Evolutionary conservation across 345 rosid species (phyloP), one percentile per base, ranked within the genome.

Genomic region (Gossypium anomalum): DNA sequence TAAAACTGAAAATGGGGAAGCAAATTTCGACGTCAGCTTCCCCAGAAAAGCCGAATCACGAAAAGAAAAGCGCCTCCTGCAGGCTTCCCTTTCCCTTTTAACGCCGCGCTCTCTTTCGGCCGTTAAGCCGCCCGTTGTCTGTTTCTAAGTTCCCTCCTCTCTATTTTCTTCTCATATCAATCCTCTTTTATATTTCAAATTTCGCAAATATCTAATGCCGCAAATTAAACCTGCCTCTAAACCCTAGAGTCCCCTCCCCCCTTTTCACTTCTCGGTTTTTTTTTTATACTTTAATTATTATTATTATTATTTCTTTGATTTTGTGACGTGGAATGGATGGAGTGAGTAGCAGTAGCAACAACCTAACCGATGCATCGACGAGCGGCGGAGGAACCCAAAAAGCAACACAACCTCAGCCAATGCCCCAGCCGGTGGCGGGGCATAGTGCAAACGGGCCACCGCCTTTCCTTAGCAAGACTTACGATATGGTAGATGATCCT

Each of bases 401-500:
- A 19, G 63, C 27, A n/a, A 20, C 43, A 16, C 57, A 29, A 49
- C 70, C n/a, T 47, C 57, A 25, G 48, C 68, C 48, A 71, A 45
- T 82, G 43, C 79, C 85, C 4, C 82, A 77, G 66, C 88, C 94
- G 3, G 78, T 79, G 72, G 80, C 91, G 65, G n/a, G 82, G 29
- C 83, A 87, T 27, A 79, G 58, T 60, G 82, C 80, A 3, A 91
- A 77, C 72, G 78, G 86, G 9, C 97, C 96, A 52, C 91, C 97
- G 43, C 93, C 98, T 38, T 93, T 93, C 78, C 81, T 93, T 14
- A 90, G 96, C 87, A 93, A 91, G 82, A 93, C 98, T 11, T 93
- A 93, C 69, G 95, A 93, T 83, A 87, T 93, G 95, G 97, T 93
- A 55, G 97, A 93, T 74, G 98, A 93, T 77, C 89, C 92, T 3